Evolutionary conservation across 495 filamentous ascomycete species (phyloP), one percentile per base, ranked within the genome.

Genomic region (Acidiella bohemica): DNA sequence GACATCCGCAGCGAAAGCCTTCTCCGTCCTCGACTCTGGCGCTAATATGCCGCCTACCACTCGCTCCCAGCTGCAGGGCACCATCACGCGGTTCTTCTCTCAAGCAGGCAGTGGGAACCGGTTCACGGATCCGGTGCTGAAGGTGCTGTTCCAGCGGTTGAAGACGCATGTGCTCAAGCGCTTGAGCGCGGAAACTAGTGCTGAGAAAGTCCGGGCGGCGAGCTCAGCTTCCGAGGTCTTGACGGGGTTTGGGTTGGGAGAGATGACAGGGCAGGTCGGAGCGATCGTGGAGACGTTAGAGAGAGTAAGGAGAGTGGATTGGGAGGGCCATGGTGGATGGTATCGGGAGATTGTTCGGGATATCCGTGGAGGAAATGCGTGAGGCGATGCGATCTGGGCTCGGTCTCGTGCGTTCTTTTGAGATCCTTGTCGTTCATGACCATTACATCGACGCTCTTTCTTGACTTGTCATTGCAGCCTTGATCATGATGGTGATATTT

Each of bases 191-290:
- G 72, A 68, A 12, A 86, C 78, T 39, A 75, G 82, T 26, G 80
- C 71, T 31, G 87, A 95, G 58, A 73, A 82, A 44, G 80, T 93
- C 12, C 71, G 73, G 46, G 75, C 78, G n/a, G 81, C 81, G 1
- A 83, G 73, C 36, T 83, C 76, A 0, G 88, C 86, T 4, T 81
- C 76, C 18, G 87, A 96, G 59, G 80, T 76, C 32, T 66, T 97
- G 12, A 81, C 82, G 1, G 68, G 72, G 1, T 71, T 78, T 27
- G 92, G 90, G 0, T 68, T 96, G 60, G 75, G 79, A 0, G 90
- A 97, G 60, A 94, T 93, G 61, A 79, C 88, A n/a, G 74, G 65
- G 33, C 77, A 76, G 53, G 75, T 96, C n/a, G 76, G 81, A 5
- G 73, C 77, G 23, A 70, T 93, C 47, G 80, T 85, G 11, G 87